Evolutionary conservation across 1,284 basidiomycete genomes (phyloP).

Genomic region (Somion occarium): DNA sequence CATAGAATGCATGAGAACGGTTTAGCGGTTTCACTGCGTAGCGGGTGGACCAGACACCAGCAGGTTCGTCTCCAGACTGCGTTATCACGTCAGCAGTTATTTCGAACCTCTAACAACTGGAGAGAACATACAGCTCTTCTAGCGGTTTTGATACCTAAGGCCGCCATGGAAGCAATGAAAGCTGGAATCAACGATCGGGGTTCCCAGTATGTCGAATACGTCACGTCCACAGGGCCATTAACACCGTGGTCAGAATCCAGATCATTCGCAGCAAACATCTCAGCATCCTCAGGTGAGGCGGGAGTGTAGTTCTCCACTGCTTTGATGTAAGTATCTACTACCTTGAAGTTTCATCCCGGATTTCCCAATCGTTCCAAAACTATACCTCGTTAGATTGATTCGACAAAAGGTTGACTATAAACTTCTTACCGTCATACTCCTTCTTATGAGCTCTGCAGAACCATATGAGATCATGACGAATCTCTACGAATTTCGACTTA

Average conservation of each 20-base stretch:
- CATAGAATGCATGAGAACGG: not conserved
- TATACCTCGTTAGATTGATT: slow-evolving; percentile 6
- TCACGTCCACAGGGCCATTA: not conserved
- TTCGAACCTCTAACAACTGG: no score
- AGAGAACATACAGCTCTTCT: not conserved
- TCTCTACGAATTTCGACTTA: not conserved
- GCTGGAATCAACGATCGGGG: not conserved
- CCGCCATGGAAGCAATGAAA: not conserved
- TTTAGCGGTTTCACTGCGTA: not conserved
- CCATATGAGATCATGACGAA: slow-evolving; percentile 12
- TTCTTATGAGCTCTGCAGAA: slow-evolving; percentile 1
- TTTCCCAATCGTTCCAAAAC: slow-evolving; percentile 21
- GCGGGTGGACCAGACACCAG: not conserved
- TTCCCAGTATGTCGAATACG: not conserved
- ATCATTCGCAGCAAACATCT: slow-evolving; percentile 8
- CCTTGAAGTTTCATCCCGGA: slow-evolving; percentile 22
- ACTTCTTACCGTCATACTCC: slow-evolving; percentile 4
- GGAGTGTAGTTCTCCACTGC: slow-evolving; percentile 11
- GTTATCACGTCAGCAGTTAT: no score
- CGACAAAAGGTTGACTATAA: not conserved
- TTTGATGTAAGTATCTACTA: not conserved
- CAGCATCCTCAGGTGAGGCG: slow-evolving; percentile 12
- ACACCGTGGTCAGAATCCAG: not conserved
- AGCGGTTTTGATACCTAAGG: not conserved
- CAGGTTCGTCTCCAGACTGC: not conserved